Evolutionary conservation across 768 basidiomycete species (phyloP).

Genomic region (Fomitopsis serialis): DNA sequence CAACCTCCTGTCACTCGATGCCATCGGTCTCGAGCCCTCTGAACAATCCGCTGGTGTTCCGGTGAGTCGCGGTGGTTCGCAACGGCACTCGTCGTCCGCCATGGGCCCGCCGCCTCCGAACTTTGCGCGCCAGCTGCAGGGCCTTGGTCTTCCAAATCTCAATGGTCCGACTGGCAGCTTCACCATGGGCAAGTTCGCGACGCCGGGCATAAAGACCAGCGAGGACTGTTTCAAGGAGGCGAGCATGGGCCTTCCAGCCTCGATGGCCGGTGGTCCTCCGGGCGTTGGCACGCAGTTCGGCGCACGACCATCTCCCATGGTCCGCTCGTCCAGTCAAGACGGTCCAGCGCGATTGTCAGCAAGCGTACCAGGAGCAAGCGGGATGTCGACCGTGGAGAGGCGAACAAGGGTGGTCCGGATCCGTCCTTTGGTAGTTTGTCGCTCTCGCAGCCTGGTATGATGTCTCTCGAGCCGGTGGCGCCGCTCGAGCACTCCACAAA

Average conservation of each 20-base stretch:
- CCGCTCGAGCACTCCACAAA: constrained; percentile 79
- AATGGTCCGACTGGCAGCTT: too few species aligned
- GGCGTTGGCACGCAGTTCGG: constrained; percentile 40
- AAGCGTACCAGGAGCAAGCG: constrained; percentile 77
- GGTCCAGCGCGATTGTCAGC: constrained; percentile 46
- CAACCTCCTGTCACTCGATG: constrained; percentile 79
- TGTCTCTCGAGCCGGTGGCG: constrained; percentile 53
- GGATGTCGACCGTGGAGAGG: constrained; percentile 70
- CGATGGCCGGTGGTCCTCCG: constrained; percentile 46
- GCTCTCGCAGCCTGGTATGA: constrained; percentile 31
- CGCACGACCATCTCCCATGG: constrained; percentile 53
- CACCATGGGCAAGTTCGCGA: too few species aligned
- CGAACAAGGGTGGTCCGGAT: constrained; percentile 35
- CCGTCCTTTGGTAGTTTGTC: constrained; percentile 19
- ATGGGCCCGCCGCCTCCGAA: too few species aligned
- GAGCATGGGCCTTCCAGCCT: constrained; percentile 44
- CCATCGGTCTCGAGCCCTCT: constrained; percentile 82
- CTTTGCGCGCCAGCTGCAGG: too few species aligned
- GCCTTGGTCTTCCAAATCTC: too few species aligned
- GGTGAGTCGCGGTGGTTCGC: constrained; percentile 57
- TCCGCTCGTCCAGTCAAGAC: constrained; percentile 51
- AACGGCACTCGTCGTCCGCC: too few species aligned
- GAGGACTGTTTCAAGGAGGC: constrained; percentile 53
- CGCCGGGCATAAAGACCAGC: too few species aligned
- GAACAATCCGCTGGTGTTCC: constrained; percentile 38